Evolutionary conservation across 116 monocot species (phyloP), one percentile per base, ranked within the genome.

Genomic region (Papilionanthe hybrid): DNA sequence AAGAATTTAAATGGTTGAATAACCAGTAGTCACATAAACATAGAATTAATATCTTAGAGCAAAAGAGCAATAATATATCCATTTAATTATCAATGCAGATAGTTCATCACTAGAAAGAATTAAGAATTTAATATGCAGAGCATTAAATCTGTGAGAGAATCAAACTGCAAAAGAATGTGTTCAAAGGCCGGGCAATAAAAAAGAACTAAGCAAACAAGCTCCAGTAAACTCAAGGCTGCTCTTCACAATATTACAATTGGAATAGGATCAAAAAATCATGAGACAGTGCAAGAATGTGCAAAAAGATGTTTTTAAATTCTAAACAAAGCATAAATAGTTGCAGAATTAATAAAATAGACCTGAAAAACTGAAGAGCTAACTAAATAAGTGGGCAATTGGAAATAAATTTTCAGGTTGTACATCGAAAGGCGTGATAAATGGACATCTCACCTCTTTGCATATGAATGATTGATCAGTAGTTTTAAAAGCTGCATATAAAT

Each of bases 401-500:
- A 4, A 32, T 69, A 25, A 10, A 69, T 69, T 69, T 69, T 32
- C 15, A 69, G 69, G 32, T 69, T 30, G 25, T 69, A 5, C 12
- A n/a, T 13, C 32, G 32, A 17, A 69, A 30, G 4, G 28, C 32
- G 13, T 69, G 32, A 32, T 32, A 77, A 0, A 76, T 5, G 20
- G 2, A 29, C 13, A 77, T 27, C 79, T 66, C 6, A 92, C 92
- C 98, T 94, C 91, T 42, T 94, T 80, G 67, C 93, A 99, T 41
- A 99, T 94, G 55, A 89, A 78, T 32, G 91, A 67, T 18, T 93
- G 95, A 69, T 98, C 94, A 65, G 90, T 88, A 10, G 87, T 89
- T 12, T 86, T 88, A 81, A 98, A 98, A 0, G 95, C 91, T 25
- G 19, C 72, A 18, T 81, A 78, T 84, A 98, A 77, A 72, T 93